These are phyloP conservation scores for Cordyceps cateniannulata DNA, from an alignment of 2,329 filamentous ascomycete genomes.

Conservation along the genomic window DNA sequence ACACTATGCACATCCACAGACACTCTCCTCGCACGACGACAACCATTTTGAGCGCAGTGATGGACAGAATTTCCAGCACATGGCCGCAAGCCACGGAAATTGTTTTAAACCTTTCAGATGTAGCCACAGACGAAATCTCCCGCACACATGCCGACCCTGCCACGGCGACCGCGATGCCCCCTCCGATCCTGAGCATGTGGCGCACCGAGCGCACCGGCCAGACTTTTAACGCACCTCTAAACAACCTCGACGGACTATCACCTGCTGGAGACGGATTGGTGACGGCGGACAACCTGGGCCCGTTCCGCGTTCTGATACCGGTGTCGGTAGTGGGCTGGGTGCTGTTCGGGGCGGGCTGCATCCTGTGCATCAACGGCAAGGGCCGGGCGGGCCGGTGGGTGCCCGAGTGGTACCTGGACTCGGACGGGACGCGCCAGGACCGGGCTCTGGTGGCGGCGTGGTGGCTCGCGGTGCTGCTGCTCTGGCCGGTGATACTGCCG, in stretches of 20 bases:
- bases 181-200: not conserved
- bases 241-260: not conserved
- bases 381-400: conserved; percentile 25
- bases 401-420: conserved; percentile 29
- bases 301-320: conserved; percentile 20
- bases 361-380: conserved; percentile 25
- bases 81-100: too few species aligned
- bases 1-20: not conserved
- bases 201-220: too few species aligned
- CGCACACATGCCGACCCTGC: not conserved
- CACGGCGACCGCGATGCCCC: not conserved
- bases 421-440: conserved; percentile 17
- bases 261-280: not conserved
- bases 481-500: conserved; percentile 53
- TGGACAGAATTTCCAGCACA: too few species aligned
- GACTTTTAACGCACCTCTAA: not conserved
- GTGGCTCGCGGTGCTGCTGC: conserved; percentile 24
- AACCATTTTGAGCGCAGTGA: not conserved
- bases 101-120: too few species aligned
- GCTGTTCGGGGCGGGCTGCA: conserved; percentile 25
- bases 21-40: not conserved
- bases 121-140: too few species aligned
- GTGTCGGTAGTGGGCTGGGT: conserved; percentile 24
- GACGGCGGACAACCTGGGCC: not conserved
- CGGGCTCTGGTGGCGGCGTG: conserved; percentile 20